Percentiles rank a stretch among this genome's conserved stretches.
phyloP scores from a whole-genome alignment of 2,329 filamentous ascomycete species.

The Trichoderma sp. region DNA sequence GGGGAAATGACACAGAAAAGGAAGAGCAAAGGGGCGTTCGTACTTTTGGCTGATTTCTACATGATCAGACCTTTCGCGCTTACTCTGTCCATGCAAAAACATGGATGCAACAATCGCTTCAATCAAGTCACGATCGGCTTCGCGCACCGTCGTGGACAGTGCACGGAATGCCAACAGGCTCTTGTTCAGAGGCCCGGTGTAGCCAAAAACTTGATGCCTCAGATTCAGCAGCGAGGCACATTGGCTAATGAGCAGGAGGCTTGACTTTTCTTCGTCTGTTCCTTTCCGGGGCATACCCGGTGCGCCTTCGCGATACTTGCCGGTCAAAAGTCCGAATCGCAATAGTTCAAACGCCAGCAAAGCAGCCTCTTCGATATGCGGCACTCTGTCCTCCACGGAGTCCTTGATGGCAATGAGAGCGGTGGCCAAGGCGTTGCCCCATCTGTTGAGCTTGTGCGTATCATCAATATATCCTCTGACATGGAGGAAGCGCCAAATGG shows the following conservation, averaged over 20 bases:
- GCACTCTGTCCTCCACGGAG: constrained; percentile 44
- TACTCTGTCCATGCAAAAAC: constrained; percentile 75
- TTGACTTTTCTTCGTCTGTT: constrained; percentile 69
- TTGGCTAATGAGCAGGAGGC: constrained; percentile 79
- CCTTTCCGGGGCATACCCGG: constrained; percentile 55
- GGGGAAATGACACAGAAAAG: background rate
- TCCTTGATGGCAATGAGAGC: constrained; percentile 63
- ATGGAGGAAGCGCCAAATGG: constrained; percentile 85
- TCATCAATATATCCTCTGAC: constrained; percentile 80
- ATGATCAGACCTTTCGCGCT: constrained; percentile 65
- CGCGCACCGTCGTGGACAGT: constrained; percentile 73
- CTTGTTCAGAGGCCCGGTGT: constrained; percentile 90
- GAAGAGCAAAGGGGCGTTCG: constrained; percentile 33
- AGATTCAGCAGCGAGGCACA: constrained; percentile 80
- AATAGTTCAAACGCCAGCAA: constrained; percentile 84
- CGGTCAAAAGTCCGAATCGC: constrained; percentile 72
- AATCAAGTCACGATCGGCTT: constrained; percentile 74
- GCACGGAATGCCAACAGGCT: constrained; percentile 85
- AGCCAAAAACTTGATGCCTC: constrained; percentile 79
- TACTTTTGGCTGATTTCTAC: constrained; percentile 70
- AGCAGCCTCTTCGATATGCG: constrained; percentile 67
- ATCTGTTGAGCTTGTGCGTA: constrained; percentile 73
- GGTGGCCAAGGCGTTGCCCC: constrained; percentile 75
- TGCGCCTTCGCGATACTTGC: constrained; percentile 57
- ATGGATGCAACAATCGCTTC: constrained; percentile 79